A percentile compares a stretch with the other conserved stretches of the same genome.
These are phyloP conservation scores for Hyphopichia khmerensis DNA, from an alignment of 1,139 yeast species.

Conservation along the genomic window DNA sequence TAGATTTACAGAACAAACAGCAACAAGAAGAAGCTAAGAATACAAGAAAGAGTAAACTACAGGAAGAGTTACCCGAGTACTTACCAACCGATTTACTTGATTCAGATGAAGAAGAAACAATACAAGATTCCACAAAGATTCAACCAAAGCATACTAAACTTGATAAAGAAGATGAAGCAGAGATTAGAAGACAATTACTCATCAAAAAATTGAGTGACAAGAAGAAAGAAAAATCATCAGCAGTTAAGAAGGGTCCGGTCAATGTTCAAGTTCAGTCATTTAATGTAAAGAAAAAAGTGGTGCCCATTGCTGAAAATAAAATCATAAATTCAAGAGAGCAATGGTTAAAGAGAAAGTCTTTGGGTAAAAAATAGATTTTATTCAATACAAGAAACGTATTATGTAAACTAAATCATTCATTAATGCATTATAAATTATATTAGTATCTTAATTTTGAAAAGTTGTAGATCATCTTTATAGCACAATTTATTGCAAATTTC, in stretches of 20 bases:
- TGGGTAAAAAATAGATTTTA: conserved; percentile 32
- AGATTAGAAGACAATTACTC: conserved; percentile 26
- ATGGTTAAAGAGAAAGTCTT: conserved; percentile 61
- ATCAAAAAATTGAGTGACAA: conserved; percentile 43
- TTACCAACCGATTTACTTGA: conserved; percentile 51
- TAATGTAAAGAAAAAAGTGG: conserved; percentile 27
- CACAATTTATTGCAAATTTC: too few relatives aligned
- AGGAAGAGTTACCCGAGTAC: conserved; percentile 44
- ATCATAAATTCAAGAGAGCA: conserved; percentile 47
- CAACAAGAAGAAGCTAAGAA: conserved; percentile 25
- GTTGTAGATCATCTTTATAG: neutral
- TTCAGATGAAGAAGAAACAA: conserved; percentile 13
- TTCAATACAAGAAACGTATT: neutral
- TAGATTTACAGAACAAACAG: conserved; percentile 47
- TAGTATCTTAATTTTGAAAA: too few relatives aligned
- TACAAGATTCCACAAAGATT: conserved; percentile 10
- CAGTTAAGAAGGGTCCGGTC: conserved; percentile 56
- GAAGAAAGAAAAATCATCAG: conserved; percentile 35
- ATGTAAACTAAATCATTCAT: neutral
- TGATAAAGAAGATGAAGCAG: conserved; percentile 33
- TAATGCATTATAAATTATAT: neutral
- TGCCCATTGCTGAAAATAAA: conserved; percentile 46
- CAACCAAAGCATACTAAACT: conserved; percentile 37
- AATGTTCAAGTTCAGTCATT: conserved; percentile 44
- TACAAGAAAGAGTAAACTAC: conserved; percentile 4